Evolutionary conservation across 495 filamentous ascomycete species (phyloP).

Genomic region (Ramalina peruviana): DNA sequence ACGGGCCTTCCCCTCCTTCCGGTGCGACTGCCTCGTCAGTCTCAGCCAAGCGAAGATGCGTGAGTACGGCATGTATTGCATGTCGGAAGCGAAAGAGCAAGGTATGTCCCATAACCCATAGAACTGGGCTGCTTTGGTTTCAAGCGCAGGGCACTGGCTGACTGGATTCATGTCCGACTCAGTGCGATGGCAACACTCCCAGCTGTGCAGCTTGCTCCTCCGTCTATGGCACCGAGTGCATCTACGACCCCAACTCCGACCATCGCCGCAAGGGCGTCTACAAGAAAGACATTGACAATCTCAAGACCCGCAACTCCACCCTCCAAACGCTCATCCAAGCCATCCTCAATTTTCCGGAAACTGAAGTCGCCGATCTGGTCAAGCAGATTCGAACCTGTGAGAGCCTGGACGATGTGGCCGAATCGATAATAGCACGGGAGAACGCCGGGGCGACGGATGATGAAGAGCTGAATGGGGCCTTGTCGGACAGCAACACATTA

Average conservation of each 20-base stretch:
- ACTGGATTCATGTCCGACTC: not conserved
- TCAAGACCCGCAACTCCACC: constrained; percentile 77
- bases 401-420: constrained; percentile 78
- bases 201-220: constrained; percentile 90
- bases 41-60: constrained; percentile 62
- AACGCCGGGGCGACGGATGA: constrained; percentile 22
- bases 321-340: constrained; percentile 86
- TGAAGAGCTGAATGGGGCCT: constrained; percentile 29
- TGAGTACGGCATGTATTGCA: constrained; percentile 86
- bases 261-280: constrained; percentile 94
- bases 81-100: constrained; percentile 85
- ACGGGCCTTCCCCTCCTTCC: constrained; percentile 21
- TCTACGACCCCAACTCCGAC: constrained; percentile 88
- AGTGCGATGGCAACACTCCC: constrained; percentile 87
- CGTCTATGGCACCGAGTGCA: constrained; percentile 73
- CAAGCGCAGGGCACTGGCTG: not conserved
- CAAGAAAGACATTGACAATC: constrained; percentile 81
- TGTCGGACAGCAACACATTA: constrained; percentile 24
- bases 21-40: constrained; percentile 8
- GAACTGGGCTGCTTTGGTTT: not conserved
- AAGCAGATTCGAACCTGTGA: constrained; percentile 84
- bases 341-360: constrained; percentile 68
- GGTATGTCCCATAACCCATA: constrained; percentile 23
- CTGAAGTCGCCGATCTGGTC: constrained; percentile 69
- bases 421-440: constrained; percentile 52